A percentile compares a stretch with the other conserved stretches of the same genome.
These are phyloP conservation scores for Strigomonas culicis DNA, from an alignment of 208 protist genomes.

Conservation along the genomic window DNA sequence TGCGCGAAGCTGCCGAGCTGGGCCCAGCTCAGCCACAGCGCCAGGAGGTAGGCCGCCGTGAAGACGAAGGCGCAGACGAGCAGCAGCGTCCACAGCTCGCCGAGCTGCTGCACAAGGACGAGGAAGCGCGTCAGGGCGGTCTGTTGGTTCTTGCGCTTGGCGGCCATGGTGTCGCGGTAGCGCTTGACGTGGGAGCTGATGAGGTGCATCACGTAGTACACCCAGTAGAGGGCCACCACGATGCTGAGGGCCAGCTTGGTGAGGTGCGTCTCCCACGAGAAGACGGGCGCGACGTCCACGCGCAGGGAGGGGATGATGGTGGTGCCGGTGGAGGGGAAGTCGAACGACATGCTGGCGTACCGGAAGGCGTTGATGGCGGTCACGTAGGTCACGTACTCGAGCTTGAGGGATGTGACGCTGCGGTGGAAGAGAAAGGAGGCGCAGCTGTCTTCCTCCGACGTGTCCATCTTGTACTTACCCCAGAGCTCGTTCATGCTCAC, in stretches of 20 bases:
- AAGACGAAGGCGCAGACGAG: slow-evolving; percentile 16
- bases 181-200: neutral
- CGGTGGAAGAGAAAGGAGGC: slow-evolving; percentile 25
- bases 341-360: slow-evolving; percentile 15
- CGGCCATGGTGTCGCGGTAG: slow-evolving; percentile 2
- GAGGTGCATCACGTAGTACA: slow-evolving; percentile 15
- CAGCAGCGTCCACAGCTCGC: slow-evolving; percentile 15
- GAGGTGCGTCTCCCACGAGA: slow-evolving; percentile 15
- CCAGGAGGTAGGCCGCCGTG: slow-evolving; percentile 11
- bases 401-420: slow-evolving; percentile 13
- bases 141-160: slow-evolving; percentile 14
- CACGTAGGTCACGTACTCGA: slow-evolving; percentile 24
- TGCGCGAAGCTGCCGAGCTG: neutral
- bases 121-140: slow-evolving; percentile 5
- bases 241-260: slow-evolving; percentile 21
- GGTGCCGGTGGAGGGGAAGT: slow-evolving; percentile 17
- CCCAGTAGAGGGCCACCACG: slow-evolving; percentile 17
- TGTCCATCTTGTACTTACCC: slow-evolving; percentile 26
- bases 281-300: slow-evolving; percentile 9
- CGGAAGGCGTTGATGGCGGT: slow-evolving; percentile 18
- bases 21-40: slow-evolving; percentile 19
- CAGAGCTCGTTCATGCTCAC: slow-evolving; percentile 24
- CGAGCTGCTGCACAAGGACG: slow-evolving; percentile 15
- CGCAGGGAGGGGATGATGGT: slow-evolving; percentile 14
- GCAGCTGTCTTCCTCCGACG: slow-evolving; percentile 10